phyloP scores from a whole-genome alignment of 352 stramenopile species.

The Pythium periplocum region DNA sequence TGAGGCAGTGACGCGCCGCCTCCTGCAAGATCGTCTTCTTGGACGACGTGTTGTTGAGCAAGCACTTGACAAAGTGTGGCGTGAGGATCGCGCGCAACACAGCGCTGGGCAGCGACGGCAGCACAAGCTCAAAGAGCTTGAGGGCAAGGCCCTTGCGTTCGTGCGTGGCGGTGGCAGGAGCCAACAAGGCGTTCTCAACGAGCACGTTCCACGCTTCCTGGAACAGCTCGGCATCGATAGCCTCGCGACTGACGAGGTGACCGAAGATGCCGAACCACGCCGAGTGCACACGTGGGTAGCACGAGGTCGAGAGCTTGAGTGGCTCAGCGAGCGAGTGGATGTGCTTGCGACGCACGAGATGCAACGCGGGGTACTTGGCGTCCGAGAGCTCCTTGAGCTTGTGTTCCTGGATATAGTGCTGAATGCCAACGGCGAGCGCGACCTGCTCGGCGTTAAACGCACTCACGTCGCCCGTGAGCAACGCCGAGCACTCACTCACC shows the following conservation, averaged over 20 bases:
- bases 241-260: slow-evolving; percentile 42
- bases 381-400: slow-evolving; percentile 31
- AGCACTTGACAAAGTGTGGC: slow-evolving; percentile 71
- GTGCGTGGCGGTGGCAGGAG: slow-evolving; percentile 45
- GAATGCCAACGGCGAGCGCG: slow-evolving; percentile 61
- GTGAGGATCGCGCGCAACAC: slow-evolving; percentile 63
- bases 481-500: slow-evolving; percentile 22
- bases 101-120: slow-evolving; percentile 39
- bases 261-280: slow-evolving; percentile 76
- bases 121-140: slow-evolving; percentile 79
- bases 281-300: slow-evolving; percentile 75
- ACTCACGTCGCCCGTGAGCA: slow-evolving; percentile 30
- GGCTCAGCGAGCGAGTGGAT: slow-evolving; percentile 57
- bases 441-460: slow-evolving; percentile 77
- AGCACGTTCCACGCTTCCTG: slow-evolving; percentile 77
- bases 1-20: slow-evolving; percentile 61
- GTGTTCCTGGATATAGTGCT: slow-evolving; percentile 54
- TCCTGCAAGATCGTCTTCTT: slow-evolving; percentile 84
- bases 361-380: slow-evolving; percentile 29
- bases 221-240: slow-evolving; percentile 60
- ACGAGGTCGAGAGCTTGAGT: slow-evolving; percentile 57
- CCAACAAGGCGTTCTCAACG: slow-evolving; percentile 72
- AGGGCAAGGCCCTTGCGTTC: slow-evolving; percentile 72
- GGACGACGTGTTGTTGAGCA: slow-evolving; percentile 76
- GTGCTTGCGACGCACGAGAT: slow-evolving; percentile 53